These are phyloP conservation scores for Nannochloris sp. DNA, from an alignment of 139 green algal genomes.

Conservation along the genomic window DNA sequence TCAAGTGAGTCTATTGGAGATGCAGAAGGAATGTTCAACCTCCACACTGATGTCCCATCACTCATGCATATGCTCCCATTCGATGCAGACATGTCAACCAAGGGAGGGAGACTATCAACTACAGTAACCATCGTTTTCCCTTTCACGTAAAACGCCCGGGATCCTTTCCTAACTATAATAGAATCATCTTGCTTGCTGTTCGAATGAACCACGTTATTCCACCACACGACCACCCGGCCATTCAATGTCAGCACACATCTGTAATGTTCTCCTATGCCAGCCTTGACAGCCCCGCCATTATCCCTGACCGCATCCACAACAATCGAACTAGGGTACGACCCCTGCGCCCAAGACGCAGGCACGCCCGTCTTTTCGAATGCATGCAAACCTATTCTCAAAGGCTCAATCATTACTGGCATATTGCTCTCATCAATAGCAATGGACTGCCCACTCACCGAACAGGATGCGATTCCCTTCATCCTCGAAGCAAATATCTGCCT, in stretches of 20 bases:
- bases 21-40: not conserved
- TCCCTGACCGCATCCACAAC: slow-evolving; percentile 18
- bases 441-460: not conserved
- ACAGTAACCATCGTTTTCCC: not conserved
- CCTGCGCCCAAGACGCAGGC: not conserved
- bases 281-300: slow-evolving; percentile 37
- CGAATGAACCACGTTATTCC: not conserved
- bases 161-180: not conserved
- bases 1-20: not conserved
- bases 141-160: not conserved
- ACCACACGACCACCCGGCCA: slow-evolving; percentile 52
- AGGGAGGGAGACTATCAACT: not conserved
- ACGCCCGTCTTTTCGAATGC: not conserved
- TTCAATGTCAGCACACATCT: slow-evolving; percentile 36
- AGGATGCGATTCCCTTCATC: not conserved
- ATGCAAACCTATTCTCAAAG: not conserved
- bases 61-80: not conserved
- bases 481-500: not conserved
- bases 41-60: not conserved
- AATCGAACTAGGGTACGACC: not conserved
- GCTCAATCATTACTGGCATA: not conserved
- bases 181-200: not conserved
- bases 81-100: not conserved
- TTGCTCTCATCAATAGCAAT: not conserved
- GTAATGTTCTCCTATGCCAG: slow-evolving; percentile 50